phyloP scores from a whole-genome alignment of 805 yeast genomes.

The Starmerella vitae region DNA sequence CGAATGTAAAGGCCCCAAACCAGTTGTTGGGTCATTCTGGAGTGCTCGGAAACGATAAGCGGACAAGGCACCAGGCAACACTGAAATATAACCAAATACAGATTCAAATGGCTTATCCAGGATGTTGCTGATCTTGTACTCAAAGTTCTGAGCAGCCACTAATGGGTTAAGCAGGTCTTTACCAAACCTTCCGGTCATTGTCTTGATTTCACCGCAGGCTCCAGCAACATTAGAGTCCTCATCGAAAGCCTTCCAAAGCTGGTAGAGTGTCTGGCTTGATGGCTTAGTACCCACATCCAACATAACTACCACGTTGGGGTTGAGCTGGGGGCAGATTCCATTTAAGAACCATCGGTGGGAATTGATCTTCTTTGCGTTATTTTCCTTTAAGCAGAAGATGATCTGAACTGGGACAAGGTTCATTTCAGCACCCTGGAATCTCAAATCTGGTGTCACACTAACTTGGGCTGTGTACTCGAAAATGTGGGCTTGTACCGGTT shows the following conservation, averaged over 20 bases:
- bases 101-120: conserved; percentile 90
- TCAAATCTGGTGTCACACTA: conserved; percentile 75
- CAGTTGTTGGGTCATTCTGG: conserved; percentile 61
- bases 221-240: conserved; percentile 95
- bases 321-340: conserved; percentile 80
- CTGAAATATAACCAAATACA: conserved; percentile 82
- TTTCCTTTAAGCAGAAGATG: conserved; percentile 81
- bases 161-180: conserved; percentile 69
- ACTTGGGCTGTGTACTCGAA: conserved; percentile 95
- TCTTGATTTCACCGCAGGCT: conserved; percentile 94
- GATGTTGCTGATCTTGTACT: conserved; percentile 93
- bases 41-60: conserved; percentile 87
- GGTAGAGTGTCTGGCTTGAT: conserved; percentile 75
- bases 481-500: conserved; percentile 82
- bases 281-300: conserved; percentile 97
- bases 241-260: conserved; percentile 95
- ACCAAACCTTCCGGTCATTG: conserved; percentile 88
- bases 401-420: conserved; percentile 82
- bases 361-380: conserved; percentile 83
- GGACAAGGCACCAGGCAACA: conserved; percentile 89
- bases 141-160: conserved; percentile 93
- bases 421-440: conserved; percentile 79
- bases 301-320: conserved; percentile 79
- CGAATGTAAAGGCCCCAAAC: conserved; percentile 79
- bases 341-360: conserved; percentile 97